Evolutionary conservation across 2,329 filamentous ascomycete genomes (phyloP), one percentile per base, ranked within the genome.

Genomic region (Neurospora sp.): DNA sequence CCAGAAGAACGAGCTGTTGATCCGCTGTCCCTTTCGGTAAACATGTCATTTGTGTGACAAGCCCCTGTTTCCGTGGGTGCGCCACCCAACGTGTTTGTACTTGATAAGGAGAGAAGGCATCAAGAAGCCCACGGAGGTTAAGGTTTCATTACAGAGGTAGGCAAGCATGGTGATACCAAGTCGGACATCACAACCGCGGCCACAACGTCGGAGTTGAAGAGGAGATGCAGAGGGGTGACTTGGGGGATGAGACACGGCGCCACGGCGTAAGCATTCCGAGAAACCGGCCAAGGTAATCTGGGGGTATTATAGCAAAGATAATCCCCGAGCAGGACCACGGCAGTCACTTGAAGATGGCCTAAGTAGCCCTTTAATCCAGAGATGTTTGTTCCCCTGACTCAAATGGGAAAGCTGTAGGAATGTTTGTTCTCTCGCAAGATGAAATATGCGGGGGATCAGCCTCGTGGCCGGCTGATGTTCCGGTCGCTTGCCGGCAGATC

Each of bases 401-500:
- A 40, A 33, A 36, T 58, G 15, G 17, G 3, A 19, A 23, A 66
- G 66, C 58, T 71, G 69, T 66, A 71, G 67, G 68, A 39, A 11
- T 52, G 17, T 33, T 38, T 68, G 28, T 68, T 68, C 40, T 62
- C 39, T 68, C 10, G 39, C 23, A 38, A 58, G 42, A 33, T 33
- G 13, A 9, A 17, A 58, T 58, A 33, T 33, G 46, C 52, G 13
- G 13, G 46, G 19, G 69, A 71, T 73, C 71, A 72, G 74, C 73
- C 72, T 72, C 74, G 73, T 58, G 52, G 52, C 52, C 40, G 69
- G 72, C 66, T 69, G 72, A 73, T 71, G 70, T 70, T 58, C 23
- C 23, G 23, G 52, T 73, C 69, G 72, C 70, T 74, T 74, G 67
- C 74, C 72, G 75, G 73, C 71, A 75, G 74, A 75, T 75, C 72